Conservation (phyloP, 1,284 basidiomycete genomes). For the Laetiporus sulphureus region DNA sequence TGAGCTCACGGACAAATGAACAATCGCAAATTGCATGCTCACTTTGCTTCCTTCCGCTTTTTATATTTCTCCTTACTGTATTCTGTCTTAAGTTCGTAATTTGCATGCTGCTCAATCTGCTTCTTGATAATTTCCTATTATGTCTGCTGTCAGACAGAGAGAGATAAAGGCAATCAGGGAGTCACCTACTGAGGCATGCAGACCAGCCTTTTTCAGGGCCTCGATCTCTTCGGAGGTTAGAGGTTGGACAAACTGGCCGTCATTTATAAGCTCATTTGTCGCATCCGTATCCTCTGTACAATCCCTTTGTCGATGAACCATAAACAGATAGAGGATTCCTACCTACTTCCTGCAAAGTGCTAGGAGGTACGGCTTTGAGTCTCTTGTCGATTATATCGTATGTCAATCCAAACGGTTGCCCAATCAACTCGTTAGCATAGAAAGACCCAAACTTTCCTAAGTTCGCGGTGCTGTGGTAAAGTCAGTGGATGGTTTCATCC, state of each 20-base stretch:
- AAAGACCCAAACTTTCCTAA: constrained; percentile 76
- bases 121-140: constrained; percentile 88
- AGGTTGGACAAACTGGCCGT: constrained; percentile 72
- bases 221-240: constrained; percentile 79
- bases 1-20: too few species aligned
- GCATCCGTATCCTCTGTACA: constrained; percentile 80
- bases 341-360: constrained; percentile 71
- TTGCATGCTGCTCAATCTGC: constrained; percentile 88
- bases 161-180: too few species aligned
- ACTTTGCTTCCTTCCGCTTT: constrained; percentile 95
- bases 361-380: constrained; percentile 54
- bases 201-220: constrained; percentile 68
- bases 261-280: constrained; percentile 85
- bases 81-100: constrained; percentile 89
- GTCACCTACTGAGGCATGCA: constrained; percentile 58
- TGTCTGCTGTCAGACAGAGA: too few species aligned
- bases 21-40: constrained; percentile 18
- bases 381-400: constrained; percentile 72
- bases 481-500: constrained; percentile 6
- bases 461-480: constrained; percentile 44
- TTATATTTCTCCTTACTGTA: constrained; percentile 97
- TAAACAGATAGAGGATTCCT: constrained; percentile 16
- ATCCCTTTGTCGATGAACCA: constrained; percentile 8
- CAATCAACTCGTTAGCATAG: constrained; percentile 58
- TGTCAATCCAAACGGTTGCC: constrained; percentile 68